These are phyloP conservation scores for Quercus rubra DNA, from an alignment of 306 rosid species.

Conservation along the genomic window DNA sequence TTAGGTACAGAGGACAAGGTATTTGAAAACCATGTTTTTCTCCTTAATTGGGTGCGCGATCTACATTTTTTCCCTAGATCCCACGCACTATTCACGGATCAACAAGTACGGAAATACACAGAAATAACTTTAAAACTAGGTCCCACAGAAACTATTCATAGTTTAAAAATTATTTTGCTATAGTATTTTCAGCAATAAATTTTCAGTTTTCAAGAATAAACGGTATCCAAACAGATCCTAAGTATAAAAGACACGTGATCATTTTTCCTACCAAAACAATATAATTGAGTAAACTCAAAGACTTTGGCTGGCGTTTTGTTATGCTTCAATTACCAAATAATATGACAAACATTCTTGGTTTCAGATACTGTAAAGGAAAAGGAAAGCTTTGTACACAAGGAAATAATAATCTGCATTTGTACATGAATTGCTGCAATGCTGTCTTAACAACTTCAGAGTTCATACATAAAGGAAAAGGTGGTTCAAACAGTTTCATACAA, in stretches of 20 bases:
- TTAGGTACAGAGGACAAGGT: neutral
- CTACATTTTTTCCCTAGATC: too few species aligned
- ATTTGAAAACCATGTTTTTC: too few species aligned
- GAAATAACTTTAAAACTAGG: too few species aligned
- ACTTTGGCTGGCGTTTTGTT: neutral
- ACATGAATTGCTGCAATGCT: neutral
- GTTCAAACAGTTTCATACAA: constrained; percentile 14
- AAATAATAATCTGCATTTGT: neutral
- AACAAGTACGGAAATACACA: rapidly evolving
- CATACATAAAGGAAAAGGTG: constrained; percentile 14
- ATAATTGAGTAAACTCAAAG: neutral
- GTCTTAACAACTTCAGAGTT: constrained; percentile 20
- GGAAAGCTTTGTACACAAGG: neutral
- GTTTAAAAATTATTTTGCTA: too few species aligned
- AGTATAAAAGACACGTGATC: too few species aligned
- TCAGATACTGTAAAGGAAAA: neutral
- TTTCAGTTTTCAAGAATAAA: too few species aligned
- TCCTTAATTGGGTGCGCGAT: too few species aligned
- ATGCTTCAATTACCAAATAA: neutral
- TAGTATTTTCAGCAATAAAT: rapidly evolving
- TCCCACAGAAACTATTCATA: too few species aligned
- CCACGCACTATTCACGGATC: rapidly evolving
- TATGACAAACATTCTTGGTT: neutral
- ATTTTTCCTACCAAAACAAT: neutral
- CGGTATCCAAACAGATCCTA: rapidly evolving